Conservation (phyloP, 805 yeast genomes). For the Spathaspora passalidarum region DNA sequence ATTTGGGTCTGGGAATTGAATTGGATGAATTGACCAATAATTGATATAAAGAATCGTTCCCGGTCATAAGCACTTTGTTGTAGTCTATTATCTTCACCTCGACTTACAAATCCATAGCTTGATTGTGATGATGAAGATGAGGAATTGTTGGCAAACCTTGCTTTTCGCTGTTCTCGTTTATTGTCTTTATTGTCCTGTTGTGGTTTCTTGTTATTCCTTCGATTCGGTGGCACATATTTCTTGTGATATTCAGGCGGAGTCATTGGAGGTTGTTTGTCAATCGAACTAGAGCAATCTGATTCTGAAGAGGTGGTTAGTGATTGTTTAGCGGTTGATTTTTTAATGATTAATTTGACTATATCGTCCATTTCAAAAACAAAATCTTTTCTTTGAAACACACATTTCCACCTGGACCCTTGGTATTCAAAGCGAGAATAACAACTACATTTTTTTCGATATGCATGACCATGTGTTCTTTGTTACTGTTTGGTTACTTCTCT, state of each 20-base stretch:
- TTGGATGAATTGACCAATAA: constrained; percentile 25
- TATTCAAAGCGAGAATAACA: no score
- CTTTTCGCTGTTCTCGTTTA: constrained; percentile 1
- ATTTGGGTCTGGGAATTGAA: not conserved
- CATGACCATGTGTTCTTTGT: no score
- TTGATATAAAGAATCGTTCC: constrained; percentile 33
- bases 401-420: not conserved
- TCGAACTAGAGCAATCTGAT: not conserved
- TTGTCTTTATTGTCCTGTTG: not conserved
- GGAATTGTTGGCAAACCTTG: constrained; percentile 6
- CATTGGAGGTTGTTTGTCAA: not conserved
- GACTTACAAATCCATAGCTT: constrained; percentile 54
- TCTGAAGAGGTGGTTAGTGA: not conserved
- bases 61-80: constrained; percentile 45
- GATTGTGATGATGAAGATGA: constrained; percentile 5
- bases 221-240: constrained; percentile 6
- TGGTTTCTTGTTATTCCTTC: not conserved
- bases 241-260: constrained; percentile 2
- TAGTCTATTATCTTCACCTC: constrained; percentile 55
- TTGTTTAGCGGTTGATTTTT: not conserved
- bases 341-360: not conserved
- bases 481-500: no score
- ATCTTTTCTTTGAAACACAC: not conserved
- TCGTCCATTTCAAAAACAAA: constrained; percentile 1
- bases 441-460: not conserved